Percentiles rank a stretch among this genome's conserved stretches.
These are phyloP conservation scores for Pseudogymnoascus sp. DNA, from an alignment of 2,329 filamentous ascomycete species.

Conservation along the genomic window DNA sequence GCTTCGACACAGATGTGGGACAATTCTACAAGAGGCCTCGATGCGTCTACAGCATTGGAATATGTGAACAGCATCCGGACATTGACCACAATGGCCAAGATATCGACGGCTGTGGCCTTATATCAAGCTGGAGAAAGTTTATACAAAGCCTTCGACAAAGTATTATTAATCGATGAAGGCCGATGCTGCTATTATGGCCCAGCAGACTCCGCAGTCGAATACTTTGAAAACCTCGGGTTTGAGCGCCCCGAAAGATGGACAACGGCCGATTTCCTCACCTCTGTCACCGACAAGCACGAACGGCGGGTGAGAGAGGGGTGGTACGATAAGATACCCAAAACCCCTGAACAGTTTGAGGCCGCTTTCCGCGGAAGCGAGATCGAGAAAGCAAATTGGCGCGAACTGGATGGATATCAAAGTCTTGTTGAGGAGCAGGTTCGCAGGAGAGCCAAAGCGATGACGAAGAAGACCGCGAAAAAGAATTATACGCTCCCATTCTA, in stretches of 20 bases:
- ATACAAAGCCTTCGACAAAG: slow-evolving; percentile 72
- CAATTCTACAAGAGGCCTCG: slow-evolving; percentile 72
- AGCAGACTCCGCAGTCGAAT: slow-evolving; percentile 52
- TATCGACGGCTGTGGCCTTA: slow-evolving; percentile 61
- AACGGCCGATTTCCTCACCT: slow-evolving; percentile 71
- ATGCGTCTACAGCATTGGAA: slow-evolving; percentile 71
- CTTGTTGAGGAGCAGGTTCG: slow-evolving; percentile 29
- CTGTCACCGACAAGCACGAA: slow-evolving; percentile 66
- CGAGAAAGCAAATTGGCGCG: slow-evolving; percentile 36
- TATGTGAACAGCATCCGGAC: slow-evolving; percentile 63
- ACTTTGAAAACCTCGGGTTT: slow-evolving; percentile 60
- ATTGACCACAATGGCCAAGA: slow-evolving; percentile 69
- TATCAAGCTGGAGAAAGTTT: slow-evolving; percentile 66
- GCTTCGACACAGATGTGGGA: slow-evolving; percentile 72
- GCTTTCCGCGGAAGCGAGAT: slow-evolving; percentile 42
- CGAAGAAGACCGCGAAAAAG: slow-evolving; percentile 37
- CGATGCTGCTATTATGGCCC: slow-evolving; percentile 60
- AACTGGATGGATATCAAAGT: slow-evolving; percentile 47
- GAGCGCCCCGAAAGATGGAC: slow-evolving; percentile 50
- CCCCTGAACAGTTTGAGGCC: slow-evolving; percentile 47
- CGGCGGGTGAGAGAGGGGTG: slow-evolving; percentile 57
- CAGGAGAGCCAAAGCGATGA: slow-evolving; percentile 31
- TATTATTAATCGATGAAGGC: slow-evolving; percentile 67
- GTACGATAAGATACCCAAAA: slow-evolving; percentile 52
- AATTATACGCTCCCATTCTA: slow-evolving; percentile 46